phyloP scores from a whole-genome alignment of 352 stramenopile species.

The Phytophthora cactorum region DNA sequence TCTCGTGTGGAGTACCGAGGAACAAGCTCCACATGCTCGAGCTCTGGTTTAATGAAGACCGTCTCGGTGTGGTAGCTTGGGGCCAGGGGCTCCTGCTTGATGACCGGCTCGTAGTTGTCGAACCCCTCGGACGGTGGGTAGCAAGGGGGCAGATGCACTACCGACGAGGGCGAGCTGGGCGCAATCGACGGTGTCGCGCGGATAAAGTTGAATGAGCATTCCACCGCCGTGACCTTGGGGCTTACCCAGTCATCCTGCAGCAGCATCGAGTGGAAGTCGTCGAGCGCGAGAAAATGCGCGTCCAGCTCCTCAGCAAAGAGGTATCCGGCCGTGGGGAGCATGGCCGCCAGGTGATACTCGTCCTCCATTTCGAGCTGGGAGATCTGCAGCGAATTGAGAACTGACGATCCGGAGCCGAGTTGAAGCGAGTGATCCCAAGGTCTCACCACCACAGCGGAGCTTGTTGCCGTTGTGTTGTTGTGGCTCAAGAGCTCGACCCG shows the following conservation, averaged over 20 bases:
- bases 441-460: constrained; percentile 8
- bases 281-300: constrained; percentile 24
- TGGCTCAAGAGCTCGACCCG: constrained; percentile 6
- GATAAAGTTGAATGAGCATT: background rate
- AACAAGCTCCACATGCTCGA: background rate
- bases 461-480: constrained; percentile 7
- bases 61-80: background rate
- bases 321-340: constrained; percentile 35
- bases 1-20: background rate
- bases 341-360: constrained; percentile 10
- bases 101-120: constrained; percentile 1
- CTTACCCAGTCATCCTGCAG: constrained; percentile 4
- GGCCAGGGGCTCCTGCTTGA: constrained; percentile 14
- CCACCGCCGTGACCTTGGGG: background rate
- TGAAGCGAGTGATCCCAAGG: constrained; percentile 8
- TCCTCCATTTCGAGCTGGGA: constrained; percentile 21
- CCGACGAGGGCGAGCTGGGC: constrained; percentile 32
- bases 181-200: background rate
- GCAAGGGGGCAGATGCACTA: constrained; percentile 20
- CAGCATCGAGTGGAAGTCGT: constrained; percentile 32
- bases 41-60: constrained; percentile 14
- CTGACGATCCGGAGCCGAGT: constrained; percentile 13
- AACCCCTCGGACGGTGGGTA: constrained; percentile 6
- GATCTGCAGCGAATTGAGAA: constrained; percentile 19
- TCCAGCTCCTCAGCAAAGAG: constrained; percentile 39